Evolutionary conservation across 768 basidiomycete species (phyloP), one percentile per base, ranked within the genome.

Genomic region (Amanita pallidorosea): DNA sequence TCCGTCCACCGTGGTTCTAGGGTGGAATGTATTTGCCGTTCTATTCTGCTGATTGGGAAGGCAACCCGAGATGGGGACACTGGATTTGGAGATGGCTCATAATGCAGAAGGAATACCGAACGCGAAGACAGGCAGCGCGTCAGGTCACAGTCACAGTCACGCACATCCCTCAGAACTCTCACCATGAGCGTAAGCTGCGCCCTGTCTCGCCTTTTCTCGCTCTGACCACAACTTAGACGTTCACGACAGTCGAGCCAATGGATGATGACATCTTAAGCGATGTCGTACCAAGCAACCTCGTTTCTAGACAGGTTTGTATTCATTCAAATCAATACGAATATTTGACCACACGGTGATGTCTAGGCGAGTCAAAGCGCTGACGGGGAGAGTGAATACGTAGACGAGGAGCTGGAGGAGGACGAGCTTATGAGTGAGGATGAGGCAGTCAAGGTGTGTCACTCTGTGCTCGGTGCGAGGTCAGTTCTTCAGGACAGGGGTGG

Each of bases 191-290:
- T 61, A 48, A 13, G 60, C 47, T 45, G 33, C 22, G 7, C 12
- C 38, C 23, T 18, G 8, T 15, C 47, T 40, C 43, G 7, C 22
- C 20, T 13, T 7, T 17, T 7, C 34, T 42, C 45, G 18, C 33
- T 46, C 17, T 44, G 43, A 17, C 34, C 29, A 11, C 47, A 13
- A 38, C 22, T 38, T 42, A 72, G 71, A 57, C 68, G 22, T 72
- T 73, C 51, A 73, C 70, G 9, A 58, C 70, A 0, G 65, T 61
- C 22, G 64, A 66, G 35, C 60, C 66, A 22, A 70, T 68, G 63
- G 75, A 79, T 9, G 91, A 92, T 48, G 92, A 94, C 64, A 83
- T 90, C 45, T 75, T 96, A 54, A 89, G 87, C 60, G 92, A 95
- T 64, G 79, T 94, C 52, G 83, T 95, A 7, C 92, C 92, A 2